Percentiles rank a stretch among this genome's conserved stretches.
phyloP scores from a whole-genome alignment of 441 rosid species.

The Bruguiera hainesii region DNA sequence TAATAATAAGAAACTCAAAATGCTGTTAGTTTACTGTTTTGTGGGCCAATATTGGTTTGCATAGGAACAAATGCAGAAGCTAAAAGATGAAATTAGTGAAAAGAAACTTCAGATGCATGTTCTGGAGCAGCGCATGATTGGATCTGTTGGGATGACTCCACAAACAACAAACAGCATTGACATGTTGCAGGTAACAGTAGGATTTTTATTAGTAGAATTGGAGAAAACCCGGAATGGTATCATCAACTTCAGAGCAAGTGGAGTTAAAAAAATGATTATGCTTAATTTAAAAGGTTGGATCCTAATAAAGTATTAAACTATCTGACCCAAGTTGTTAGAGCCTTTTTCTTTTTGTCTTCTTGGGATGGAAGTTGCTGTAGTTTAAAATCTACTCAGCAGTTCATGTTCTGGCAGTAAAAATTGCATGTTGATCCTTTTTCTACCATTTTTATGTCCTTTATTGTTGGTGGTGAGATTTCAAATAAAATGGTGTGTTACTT shows the following conservation, averaged over 20 bases:
- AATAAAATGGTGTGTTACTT: too few relatives aligned
- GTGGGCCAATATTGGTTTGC: conserved; percentile 26
- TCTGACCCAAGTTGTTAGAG: too few relatives aligned
- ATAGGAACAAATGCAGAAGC: conserved; percentile 69
- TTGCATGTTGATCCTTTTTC: too few relatives aligned
- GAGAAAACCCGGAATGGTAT: not conserved
- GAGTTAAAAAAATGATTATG: not conserved
- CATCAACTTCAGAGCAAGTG: not conserved
- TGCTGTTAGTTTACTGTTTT: conserved; percentile 10
- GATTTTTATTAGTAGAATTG: conserved; percentile 2
- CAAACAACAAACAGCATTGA: conserved; percentile 45
- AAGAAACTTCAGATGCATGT: conserved; percentile 72
- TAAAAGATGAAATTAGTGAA: conserved; percentile 78
- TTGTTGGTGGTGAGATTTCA: too few relatives aligned
- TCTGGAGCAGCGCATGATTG: conserved; percentile 78
- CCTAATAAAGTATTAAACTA: not conserved
- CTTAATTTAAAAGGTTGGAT: conserved; percentile 7
- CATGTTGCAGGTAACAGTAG: conserved; percentile 59
- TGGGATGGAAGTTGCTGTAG: not conserved
- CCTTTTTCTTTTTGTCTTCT: not conserved
- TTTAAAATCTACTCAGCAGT: not conserved
- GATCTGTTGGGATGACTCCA: conserved; percentile 51
- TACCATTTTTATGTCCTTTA: too few relatives aligned
- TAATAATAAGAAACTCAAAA: conserved; percentile 6
- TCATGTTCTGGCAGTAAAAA: too few relatives aligned